Base-by-base conservation (phyloP, 1,284 basidiomycete species). In the Rhodotorula mucilaginosa region DNA sequence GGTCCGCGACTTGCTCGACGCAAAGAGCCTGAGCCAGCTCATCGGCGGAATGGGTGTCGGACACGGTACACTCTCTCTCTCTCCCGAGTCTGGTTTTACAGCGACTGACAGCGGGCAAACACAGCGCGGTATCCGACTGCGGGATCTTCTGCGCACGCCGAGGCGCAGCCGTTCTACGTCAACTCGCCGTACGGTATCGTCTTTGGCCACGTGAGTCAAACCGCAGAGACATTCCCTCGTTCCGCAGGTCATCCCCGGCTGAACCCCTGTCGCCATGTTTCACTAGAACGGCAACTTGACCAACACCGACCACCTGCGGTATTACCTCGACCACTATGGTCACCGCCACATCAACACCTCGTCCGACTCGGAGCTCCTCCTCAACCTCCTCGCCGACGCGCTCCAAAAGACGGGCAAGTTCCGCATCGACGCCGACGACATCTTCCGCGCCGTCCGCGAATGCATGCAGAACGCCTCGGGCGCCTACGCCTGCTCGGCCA, bases 91-190 rank as follows among this genome's bases (percentile, higher is more conserved):
- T 6, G 1, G 44, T 29, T 23, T 34, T 18, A n/a, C 58, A 13
- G 39, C 21, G 49, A 54, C 23, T 54, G 52, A 23, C 23, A n/a
- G n/a, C 5, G 23, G 21, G n/a, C 52, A 16, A 26, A 34, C 59
- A 44, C 76, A 97, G 94, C 95, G 74, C 88, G 95, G 69, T 97
- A 99, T 84, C 97, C 97, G 39, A 99, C 97, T 73, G 97, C 97
- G 65, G 97, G 97, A 66, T 94, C 92, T 80, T 97, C 94, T 67
- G 92, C 94, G 70, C 91, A 97, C 78, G 90, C 95, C n/a, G 97
- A 99, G 82, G 95, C 97, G 7, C 97, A 99, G 81, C 97, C 97
- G 2, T 99, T 99, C 86, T 99, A 99, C 82, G 97, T 99, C 79
- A 99, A 99, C 84, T 96, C 93, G 29, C 97, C 97, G 15, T 97